Evolutionary conservation across 2,329 filamentous ascomycete genomes (phyloP), one percentile per base, ranked within the genome.

Genomic region (Dissoconium aciculare): DNA sequence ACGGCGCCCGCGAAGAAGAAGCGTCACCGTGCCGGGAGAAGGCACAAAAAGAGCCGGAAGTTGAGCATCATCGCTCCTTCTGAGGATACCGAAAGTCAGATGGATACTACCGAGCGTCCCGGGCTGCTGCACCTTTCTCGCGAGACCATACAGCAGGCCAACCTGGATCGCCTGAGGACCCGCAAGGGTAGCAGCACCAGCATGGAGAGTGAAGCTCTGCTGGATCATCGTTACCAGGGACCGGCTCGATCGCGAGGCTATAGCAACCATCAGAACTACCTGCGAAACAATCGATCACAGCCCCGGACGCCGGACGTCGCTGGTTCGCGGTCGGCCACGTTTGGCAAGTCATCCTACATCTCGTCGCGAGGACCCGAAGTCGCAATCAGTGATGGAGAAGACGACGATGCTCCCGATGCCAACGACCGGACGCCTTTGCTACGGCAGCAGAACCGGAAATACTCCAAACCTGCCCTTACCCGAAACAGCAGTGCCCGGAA

Each of bases 151-250:
- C 50, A 55, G 17, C 56, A 56, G 39, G 54, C 55, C 31, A 60
- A 62, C 36, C 69, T 72, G 49, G 74, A 74, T 49, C 60, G 64
- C 24, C 47, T 70, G 30, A 42, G 49, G 13, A 82, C 79, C 50
- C 51, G 75, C 40, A 8, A n/a, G 8, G 19, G 8, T 8, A 95
- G 87, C 58, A 75, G 69, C 45, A 84, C 80, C 1, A 95, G 87
- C 54, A 62, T 95, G 40, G 87, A 94, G 43, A 94, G 84, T 53
- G 78, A 92, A 51, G 76, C 72, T 5, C 60, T 95, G 43, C 62
- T 95, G 11, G 87, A 95, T 56, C 87, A 95, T 55, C 71, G 83
- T 15, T 60, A 62, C 24, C 58, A 62, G 27, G 41, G 49, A 5
- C 51, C 55, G 4, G 43, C 58, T 13, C 49, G 57, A 30, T 46